phyloP scores from a whole-genome alignment of 2,329 filamentous ascomycete species.

The Phyllosticta citrichinensis region DNA sequence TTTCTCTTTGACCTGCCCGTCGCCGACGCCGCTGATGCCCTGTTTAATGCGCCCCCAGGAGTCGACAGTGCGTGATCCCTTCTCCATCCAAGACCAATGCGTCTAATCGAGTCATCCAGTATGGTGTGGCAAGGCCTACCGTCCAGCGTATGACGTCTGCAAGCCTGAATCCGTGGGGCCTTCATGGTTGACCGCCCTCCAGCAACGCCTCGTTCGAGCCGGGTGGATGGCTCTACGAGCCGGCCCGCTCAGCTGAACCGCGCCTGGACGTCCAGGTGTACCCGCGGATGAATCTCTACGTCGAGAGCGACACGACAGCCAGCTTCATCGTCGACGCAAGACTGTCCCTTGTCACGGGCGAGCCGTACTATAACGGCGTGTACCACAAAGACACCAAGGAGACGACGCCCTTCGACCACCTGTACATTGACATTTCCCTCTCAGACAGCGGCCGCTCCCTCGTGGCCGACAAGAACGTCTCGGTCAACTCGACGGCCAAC shows the following conservation, averaged over 20 bases:
- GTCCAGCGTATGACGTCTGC: constrained; percentile 22
- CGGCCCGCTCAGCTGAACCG: constrained; percentile 24
- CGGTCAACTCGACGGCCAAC: constrained; percentile 28
- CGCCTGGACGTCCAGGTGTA: constrained; percentile 36
- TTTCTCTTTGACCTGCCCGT: constrained; percentile 11
- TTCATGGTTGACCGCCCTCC: neutral
- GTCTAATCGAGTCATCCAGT: constrained; percentile 11
- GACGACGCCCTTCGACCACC: constrained; percentile 15
- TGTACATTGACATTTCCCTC: constrained; percentile 22
- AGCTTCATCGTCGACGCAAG: constrained; percentile 49
- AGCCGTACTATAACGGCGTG: constrained; percentile 21
- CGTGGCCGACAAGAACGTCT: constrained; percentile 19
- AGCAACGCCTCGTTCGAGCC: constrained; percentile 40
- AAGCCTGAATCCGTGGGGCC: neutral
- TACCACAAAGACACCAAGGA: constrained; percentile 9
- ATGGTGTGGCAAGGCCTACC: constrained; percentile 42
- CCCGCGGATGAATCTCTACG: constrained; percentile 40
- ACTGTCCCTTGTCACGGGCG: constrained; percentile 43
- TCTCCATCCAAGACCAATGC: neutral
- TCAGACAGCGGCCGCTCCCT: constrained; percentile 16
- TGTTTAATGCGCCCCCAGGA: constrained; percentile 30
- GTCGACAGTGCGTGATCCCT: constrained; percentile 24
- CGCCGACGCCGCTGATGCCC: constrained; percentile 6
- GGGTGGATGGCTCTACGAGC: constrained; percentile 37
- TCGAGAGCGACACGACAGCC: constrained; percentile 26